phyloP scores from a whole-genome alignment of 2,329 filamentous ascomycete species.

The Cytospora paraplurivora region DNA sequence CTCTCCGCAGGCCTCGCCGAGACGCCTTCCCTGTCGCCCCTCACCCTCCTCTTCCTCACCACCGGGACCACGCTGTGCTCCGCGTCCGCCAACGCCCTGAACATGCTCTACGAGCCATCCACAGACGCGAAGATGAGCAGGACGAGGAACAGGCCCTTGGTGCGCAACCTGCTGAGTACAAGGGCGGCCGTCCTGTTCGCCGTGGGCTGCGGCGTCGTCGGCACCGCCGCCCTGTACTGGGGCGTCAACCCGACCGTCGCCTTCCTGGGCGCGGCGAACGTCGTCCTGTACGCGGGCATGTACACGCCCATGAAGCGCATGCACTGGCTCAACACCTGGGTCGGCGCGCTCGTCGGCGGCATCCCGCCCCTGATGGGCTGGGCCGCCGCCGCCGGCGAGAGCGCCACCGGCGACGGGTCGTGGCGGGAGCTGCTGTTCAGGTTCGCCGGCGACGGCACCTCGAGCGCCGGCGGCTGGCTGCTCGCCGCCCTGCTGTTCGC shows the following conservation, averaged over 20 bases:
- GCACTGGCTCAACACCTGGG: slow-evolving; percentile 88
- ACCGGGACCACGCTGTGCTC: slow-evolving; percentile 84
- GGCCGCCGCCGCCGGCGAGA: slow-evolving; percentile 90
- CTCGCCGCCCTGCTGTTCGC: slow-evolving; percentile 82
- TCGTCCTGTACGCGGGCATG: slow-evolving; percentile 83
- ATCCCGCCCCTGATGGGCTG: slow-evolving; percentile 98
- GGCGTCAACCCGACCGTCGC: slow-evolving; percentile 95
- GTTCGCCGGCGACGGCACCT: slow-evolving; percentile 60
- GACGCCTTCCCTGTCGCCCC: slow-evolving; percentile 81
- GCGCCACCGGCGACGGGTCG: slow-evolving; percentile 72
- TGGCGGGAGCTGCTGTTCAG: slow-evolving; percentile 70
- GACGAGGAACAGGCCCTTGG: slow-evolving; percentile 88
- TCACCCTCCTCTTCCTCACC: slow-evolving; percentile 91
- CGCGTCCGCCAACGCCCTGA: slow-evolving; percentile 90
- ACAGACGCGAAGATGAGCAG: slow-evolving; percentile 92
- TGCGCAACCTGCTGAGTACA: slow-evolving; percentile 74
- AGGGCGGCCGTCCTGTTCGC: slow-evolving; percentile 79
- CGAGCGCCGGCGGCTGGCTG: slow-evolving; percentile 79
- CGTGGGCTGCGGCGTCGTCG: slow-evolving; percentile 67
- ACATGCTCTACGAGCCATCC: slow-evolving; percentile 93
- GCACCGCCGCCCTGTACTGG: slow-evolving; percentile 75
- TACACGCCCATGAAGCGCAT: slow-evolving; percentile 94
- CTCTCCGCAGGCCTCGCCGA: slow-evolving; percentile 63
- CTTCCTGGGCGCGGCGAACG: slow-evolving; percentile 81
- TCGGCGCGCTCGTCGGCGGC: slow-evolving; percentile 87